Evolutionary conservation across 164 flowering plant genomes (phyloP), one percentile per base, ranked within the genome.

Genomic region (Liquidambar formosana): DNA sequence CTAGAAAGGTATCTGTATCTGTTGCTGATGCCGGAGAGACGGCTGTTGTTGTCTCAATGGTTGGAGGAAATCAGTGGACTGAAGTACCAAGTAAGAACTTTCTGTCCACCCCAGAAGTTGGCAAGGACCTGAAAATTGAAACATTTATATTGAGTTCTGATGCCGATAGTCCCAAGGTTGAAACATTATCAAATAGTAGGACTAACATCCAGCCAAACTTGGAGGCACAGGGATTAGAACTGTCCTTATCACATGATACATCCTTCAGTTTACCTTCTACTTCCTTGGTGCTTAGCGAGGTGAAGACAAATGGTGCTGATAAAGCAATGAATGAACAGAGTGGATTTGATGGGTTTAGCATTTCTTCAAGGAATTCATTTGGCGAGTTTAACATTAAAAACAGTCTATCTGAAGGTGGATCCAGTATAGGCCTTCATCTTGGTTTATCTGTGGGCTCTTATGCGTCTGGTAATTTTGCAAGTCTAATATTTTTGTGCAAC

Each of bases 21-120:
- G 85, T 91, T 77, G 96, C 97, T 70, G 99, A 90, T 83, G 79
- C 79, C 60, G 99, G 99, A 51, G 99, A 95, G 79, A 95, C 98
- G 25, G 98, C 94, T 77, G 70, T 93, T 61, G 97, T 95, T 68
- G 85, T 95, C 61, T 95, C 99, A 68, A 68, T 87, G 80, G 80
- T 91, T 77, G 86, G 73, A 59, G 85, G 64, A 66, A 72, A 77
- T 66, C 75, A 84, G 53, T 38, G 25, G 72, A 58, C 26, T 63
- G 72, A 72, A 67, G 81, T 64, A 71, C 71, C 77, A 61, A 67
- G 44, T 56, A 71, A 71, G 57, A 73, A 75, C 48, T n/a, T 62
- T 63, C 25, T 63, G 11, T 75, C 80, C 49, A 62, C 23, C 52
- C 19, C 52, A 65, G 77, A 75, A 48, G 57, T 27, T 57, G 63